These are phyloP conservation scores for Xylogone sp. DNA, from an alignment of 2,329 filamentous ascomycete genomes.

Conservation along the genomic window DNA sequence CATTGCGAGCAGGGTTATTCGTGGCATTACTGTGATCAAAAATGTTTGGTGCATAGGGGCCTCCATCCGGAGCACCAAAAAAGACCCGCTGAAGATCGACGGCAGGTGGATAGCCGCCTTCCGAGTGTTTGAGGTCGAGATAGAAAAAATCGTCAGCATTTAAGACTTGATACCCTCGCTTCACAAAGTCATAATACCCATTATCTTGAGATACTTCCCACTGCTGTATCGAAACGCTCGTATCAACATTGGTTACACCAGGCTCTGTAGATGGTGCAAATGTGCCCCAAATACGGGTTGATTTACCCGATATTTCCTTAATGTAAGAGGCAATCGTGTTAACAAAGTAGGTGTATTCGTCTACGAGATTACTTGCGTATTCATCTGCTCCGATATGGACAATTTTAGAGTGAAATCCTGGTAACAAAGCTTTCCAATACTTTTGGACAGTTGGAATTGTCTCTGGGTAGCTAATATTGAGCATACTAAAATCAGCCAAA, in stretches of 20 bases:
- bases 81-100: slow-evolving; percentile 43
- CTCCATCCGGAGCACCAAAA: slow-evolving; percentile 33
- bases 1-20: slow-evolving; percentile 37
- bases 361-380: slow-evolving; percentile 39
- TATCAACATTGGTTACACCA: slow-evolving; percentile 32
- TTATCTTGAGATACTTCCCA: slow-evolving; percentile 50
- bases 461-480: slow-evolving; percentile 51
- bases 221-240: slow-evolving; percentile 46
- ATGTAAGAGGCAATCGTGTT: slow-evolving; percentile 45
- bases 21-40: slow-evolving; percentile 44
- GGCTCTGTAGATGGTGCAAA: slow-evolving; percentile 39
- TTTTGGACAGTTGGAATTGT: slow-evolving; percentile 46
- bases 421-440: slow-evolving; percentile 47
- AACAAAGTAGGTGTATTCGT: slow-evolving; percentile 48
- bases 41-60: slow-evolving; percentile 42
- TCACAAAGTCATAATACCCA: slow-evolving; percentile 22
- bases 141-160: slow-evolving; percentile 50
- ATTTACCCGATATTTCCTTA: slow-evolving; percentile 31
- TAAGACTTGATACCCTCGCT: slow-evolving; percentile 42
- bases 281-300: slow-evolving; percentile 50
- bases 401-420: slow-evolving; percentile 49
- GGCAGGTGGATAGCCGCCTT: slow-evolving; percentile 36
- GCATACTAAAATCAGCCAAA: slow-evolving; percentile 40
- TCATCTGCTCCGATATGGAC: slow-evolving; percentile 54
- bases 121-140: slow-evolving; percentile 42